phyloP scores from a whole-genome alignment of 768 basidiomycete species.

The Leccinum arenicola region DNA sequence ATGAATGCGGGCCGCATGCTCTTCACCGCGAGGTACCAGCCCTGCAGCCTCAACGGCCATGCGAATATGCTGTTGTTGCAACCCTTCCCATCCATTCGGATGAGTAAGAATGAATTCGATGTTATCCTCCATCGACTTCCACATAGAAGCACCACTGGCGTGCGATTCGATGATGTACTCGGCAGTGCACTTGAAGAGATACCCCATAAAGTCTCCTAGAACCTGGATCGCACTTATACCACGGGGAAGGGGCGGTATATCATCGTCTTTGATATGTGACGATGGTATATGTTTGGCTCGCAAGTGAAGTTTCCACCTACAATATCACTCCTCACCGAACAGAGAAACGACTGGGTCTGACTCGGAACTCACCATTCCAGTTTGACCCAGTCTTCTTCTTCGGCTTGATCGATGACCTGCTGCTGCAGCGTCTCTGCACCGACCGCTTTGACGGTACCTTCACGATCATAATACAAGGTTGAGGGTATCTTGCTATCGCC shows the following conservation, averaged over 20 bases:
- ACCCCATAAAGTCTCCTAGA: slow-evolving; percentile 27
- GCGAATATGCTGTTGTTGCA: slow-evolving; percentile 30
- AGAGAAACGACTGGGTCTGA: background rate
- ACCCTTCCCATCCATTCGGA: slow-evolving; percentile 33
- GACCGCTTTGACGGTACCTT: slow-evolving; percentile 38
- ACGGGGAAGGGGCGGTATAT: slow-evolving; percentile 25
- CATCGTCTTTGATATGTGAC: slow-evolving; percentile 21
- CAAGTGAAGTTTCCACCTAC: slow-evolving; percentile 37
- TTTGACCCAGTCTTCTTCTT: slow-evolving; percentile 36
- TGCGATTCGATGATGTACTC: slow-evolving; percentile 24
- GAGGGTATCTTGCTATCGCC: slow-evolving; percentile 50
- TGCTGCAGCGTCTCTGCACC: slow-evolving; percentile 43
- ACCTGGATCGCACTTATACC: slow-evolving; percentile 20
- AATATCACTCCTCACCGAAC: background rate
- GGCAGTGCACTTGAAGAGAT: slow-evolving; percentile 25
- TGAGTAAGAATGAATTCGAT: slow-evolving; percentile 27
- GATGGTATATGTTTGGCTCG: slow-evolving; percentile 25
- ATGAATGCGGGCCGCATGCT: slow-evolving; percentile 18
- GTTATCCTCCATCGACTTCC: slow-evolving; percentile 21
- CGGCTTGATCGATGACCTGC: slow-evolving; percentile 35
- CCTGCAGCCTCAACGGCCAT: slow-evolving; percentile 24
- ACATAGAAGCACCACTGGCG: slow-evolving; percentile 26
- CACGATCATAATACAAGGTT: slow-evolving; percentile 43
- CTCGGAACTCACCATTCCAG: slow-evolving; percentile 35
- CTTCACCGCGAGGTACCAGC: slow-evolving; percentile 15